Base-by-base conservation (phyloP, 2,329 filamentous ascomycete species). In the Neurospora crassa region DNA sequence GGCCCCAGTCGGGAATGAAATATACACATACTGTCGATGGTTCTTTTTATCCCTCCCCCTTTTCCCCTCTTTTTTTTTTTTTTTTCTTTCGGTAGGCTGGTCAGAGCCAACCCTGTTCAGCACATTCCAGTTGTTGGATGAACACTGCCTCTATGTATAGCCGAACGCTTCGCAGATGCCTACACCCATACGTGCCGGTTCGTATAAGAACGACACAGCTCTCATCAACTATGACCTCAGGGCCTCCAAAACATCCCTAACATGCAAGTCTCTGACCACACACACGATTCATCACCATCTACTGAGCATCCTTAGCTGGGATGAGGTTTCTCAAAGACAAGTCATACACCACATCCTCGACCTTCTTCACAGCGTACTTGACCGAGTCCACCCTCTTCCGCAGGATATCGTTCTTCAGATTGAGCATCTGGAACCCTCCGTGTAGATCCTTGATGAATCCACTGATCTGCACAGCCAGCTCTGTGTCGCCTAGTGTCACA, bases 311-410 rank as follows among this genome's bases (percentile, higher is more conserved):
- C 75, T 80, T 82, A n/a, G 67, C 80, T 67, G 91, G 88, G 68
- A 96, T 86, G 78, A 98, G 81, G 69, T 96, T 95, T 72, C 96
- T 88, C 78, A 99, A 83, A 34, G 92, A 95, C 71, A 99, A 83
- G 80, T 99, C 96, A 79, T 99, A 99, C 69, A 98, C 95, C 14
- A 99, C 94, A 79, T 98, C 96, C 84, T 99, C 96, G 14, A 97
- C 93, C 80, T 97, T 95, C 86, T 98, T 99, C 78, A 99, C 93
- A 77, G 92, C 91, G 79, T 99, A 99, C 85, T 99, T 99, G 81
- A 99, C 92, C 5, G 91, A 92, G 82, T 99, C 96, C 71, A 93
- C 93, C 73, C 93, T 88, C 83, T 94, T 93, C 72, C 96, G 88
- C 78, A 99, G 82, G 29, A 90, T 90, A 80, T 99, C 96, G 78